phyloP scores from a whole-genome alignment of 345 rosid species.

The Rhizophora apiculata region DNA sequence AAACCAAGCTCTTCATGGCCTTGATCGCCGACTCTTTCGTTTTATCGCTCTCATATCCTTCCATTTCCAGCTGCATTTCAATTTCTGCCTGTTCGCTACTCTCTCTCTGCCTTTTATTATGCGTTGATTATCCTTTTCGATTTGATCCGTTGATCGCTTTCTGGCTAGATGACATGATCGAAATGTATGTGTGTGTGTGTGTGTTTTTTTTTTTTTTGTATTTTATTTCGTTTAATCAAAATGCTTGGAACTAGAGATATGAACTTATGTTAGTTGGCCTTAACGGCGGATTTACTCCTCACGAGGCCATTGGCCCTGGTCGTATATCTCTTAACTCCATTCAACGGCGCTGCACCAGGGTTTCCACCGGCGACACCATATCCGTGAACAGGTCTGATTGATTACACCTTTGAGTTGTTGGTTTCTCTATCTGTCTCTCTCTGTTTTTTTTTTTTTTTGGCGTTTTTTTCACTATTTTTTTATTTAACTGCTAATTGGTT shows the following conservation, averaged over 20 bases:
- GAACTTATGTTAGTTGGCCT: slow-evolving; percentile 25
- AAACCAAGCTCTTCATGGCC: slow-evolving; percentile 64
- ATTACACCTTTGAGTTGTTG: not conserved
- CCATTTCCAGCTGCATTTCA: not conserved
- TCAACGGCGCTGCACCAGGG: slow-evolving; percentile 79
- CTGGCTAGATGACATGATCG: too few relatives aligned
- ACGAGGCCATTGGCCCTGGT: slow-evolving; percentile 54
- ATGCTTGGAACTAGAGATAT: too few relatives aligned
- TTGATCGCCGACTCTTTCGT: slow-evolving; percentile 53
- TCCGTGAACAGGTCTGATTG: slow-evolving; percentile 56
- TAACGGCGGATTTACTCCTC: slow-evolving; percentile 65
- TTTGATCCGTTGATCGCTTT: too few relatives aligned
- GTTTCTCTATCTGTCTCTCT: not conserved
- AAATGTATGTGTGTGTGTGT: not conserved
- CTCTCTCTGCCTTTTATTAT: not conserved
- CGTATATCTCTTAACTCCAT: slow-evolving; percentile 71
- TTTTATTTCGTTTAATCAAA: not conserved
- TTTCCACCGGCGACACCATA: slow-evolving; percentile 70
- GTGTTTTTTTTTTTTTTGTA: too few relatives aligned
- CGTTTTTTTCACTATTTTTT: not conserved
- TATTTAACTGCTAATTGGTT: not conserved
- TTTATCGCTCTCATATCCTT: slow-evolving; percentile 82
- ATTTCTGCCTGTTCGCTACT: not conserved
- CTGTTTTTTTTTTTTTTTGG: not conserved
- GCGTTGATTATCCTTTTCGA: not conserved